Conservation (phyloP, 345 rosid genomes). For the Gossypium thurberi region DNA sequence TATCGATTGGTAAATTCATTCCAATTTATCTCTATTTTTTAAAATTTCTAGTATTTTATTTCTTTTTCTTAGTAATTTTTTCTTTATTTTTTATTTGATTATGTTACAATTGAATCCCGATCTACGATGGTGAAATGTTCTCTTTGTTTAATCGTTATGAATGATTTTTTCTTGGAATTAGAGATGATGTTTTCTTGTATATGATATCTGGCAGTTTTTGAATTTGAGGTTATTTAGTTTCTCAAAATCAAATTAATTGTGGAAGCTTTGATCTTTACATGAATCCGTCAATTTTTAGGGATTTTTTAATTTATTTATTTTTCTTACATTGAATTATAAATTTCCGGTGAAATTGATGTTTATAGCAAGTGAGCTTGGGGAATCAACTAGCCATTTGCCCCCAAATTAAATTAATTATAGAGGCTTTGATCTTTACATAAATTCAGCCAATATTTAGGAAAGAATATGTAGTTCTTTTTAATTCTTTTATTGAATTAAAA, state of each 20-base stretch:
- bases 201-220: not conserved
- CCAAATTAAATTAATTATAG: not conserved
- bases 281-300: not conserved
- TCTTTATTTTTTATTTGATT: not conserved
- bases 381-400: not conserved
- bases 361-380: too few relatives aligned
- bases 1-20: slow-evolving; percentile 13
- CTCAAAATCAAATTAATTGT: not conserved
- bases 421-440: not conserved
- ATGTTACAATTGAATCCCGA: not conserved
- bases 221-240: not conserved
- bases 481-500: not conserved
- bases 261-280: not conserved
- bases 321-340: too few relatives aligned
- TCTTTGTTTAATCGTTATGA: not conserved
- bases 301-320: too few relatives aligned
- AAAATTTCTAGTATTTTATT: not conserved
- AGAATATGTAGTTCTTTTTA: not conserved
- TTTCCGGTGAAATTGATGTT: too few relatives aligned
- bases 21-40: not conserved
- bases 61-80: not conserved
- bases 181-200: not conserved
- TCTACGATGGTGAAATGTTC: not conserved
- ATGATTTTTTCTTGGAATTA: too few relatives aligned
- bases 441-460: not conserved